Percentiles rank a stretch among this genome's conserved stretches.
These are phyloP conservation scores for Scheffersomyces parashehatae DNA, from an alignment of 1,139 yeast genomes.

Conservation along the genomic window DNA sequence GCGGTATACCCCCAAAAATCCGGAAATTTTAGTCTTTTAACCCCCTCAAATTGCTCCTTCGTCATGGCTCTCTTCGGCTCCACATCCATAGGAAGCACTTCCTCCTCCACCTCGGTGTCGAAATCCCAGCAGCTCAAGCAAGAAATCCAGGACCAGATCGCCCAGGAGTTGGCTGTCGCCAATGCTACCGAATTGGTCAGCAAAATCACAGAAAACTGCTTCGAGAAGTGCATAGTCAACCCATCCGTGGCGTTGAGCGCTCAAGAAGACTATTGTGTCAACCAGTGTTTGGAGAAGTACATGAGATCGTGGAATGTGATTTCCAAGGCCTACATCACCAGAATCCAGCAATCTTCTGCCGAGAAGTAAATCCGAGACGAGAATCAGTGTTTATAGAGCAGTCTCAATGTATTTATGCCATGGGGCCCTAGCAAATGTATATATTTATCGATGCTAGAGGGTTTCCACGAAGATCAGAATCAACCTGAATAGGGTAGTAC, in stretches of 20 bases:
- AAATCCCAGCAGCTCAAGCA: constrained; percentile 43
- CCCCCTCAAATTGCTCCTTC: neutral
- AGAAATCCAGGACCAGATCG: constrained; percentile 69
- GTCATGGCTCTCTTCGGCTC: constrained; percentile 36
- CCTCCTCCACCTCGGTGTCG: constrained; percentile 18
- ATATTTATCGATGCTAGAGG: too few species aligned
- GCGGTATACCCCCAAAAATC: too few species aligned
- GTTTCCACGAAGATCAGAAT: too few species aligned
- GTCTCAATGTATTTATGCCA: too few species aligned
- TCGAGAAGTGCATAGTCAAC: constrained; percentile 65
- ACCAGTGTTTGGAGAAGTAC: constrained; percentile 80
- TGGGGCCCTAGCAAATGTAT: too few species aligned
- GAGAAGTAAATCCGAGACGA: neutral
- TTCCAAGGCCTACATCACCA: constrained; percentile 70
- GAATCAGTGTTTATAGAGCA: too few species aligned
- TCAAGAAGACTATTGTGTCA: constrained; percentile 54
- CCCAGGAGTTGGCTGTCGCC: constrained; percentile 83
- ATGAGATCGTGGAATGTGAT: constrained; percentile 90
- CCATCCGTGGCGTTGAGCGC: constrained; percentile 48
- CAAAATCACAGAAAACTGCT: constrained; percentile 87
- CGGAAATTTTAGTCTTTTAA: too few species aligned
- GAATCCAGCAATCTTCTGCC: constrained; percentile 52
- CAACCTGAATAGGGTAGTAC: too few species aligned
- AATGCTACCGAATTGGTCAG: constrained; percentile 87
- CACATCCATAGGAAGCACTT: constrained; percentile 12